Percentiles rank a stretch among this genome's conserved stretches.
Evolutionary conservation across 306 rosid genomes (phyloP).

Genomic region (Nissolia schottii): DNA sequence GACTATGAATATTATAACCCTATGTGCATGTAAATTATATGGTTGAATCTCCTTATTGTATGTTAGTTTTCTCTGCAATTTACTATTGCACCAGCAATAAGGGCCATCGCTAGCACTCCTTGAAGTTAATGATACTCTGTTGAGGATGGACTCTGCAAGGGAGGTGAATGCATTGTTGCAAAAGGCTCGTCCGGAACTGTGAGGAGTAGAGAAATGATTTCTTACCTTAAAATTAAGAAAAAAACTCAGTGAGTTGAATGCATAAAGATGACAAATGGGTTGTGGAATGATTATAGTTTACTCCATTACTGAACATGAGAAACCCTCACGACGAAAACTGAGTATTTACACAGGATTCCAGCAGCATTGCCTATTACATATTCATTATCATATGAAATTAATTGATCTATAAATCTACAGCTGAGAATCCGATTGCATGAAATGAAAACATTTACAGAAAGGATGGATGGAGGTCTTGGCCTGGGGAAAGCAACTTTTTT

Average conservation of each 20-base stretch:
- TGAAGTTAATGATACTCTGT: slow-evolving; percentile 45
- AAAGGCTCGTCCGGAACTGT: slow-evolving; percentile 41
- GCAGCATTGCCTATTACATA: neutral
- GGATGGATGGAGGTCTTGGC: neutral
- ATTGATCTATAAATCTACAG: slow-evolving; percentile 7
- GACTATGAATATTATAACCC: neutral
- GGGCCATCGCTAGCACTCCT: slow-evolving; percentile 44
- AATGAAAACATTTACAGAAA: neutral
- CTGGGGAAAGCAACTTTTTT: neutral
- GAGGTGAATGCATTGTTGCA: slow-evolving; percentile 58
- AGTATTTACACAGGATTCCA: neutral
- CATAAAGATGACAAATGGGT: neutral
- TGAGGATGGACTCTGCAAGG: slow-evolving; percentile 60
- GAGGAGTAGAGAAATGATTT: slow-evolving; percentile 24
- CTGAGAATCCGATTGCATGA: neutral
- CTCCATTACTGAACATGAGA: slow-evolving; percentile 3
- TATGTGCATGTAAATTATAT: neutral
- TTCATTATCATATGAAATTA: neutral
- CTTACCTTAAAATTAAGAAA: neutral
- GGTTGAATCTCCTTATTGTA: neutral
- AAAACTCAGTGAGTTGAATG: neutral
- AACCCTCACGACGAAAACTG: neutral
- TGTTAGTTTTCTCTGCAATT: neutral
- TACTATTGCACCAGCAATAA: slow-evolving; percentile 42
- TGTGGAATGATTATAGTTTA: neutral